phyloP scores from a whole-genome alignment of 805 yeast species.

The Saccharomyces kudriavzevii region DNA sequence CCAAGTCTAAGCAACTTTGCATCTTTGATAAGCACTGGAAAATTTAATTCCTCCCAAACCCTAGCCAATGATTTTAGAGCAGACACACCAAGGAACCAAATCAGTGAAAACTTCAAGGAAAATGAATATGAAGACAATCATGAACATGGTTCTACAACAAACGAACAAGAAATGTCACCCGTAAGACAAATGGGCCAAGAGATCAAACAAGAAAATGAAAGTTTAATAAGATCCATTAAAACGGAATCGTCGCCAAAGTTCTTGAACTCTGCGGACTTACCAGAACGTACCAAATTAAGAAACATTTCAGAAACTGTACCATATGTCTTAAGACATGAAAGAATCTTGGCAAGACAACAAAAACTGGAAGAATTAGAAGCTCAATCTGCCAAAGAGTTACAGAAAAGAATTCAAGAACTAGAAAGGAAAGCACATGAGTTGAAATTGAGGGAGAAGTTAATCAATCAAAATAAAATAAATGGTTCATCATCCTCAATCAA shows the following conservation, averaged over 20 bases:
- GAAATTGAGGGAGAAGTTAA: slow-evolving; percentile 53
- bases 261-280: slow-evolving; percentile 13
- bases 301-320: slow-evolving; percentile 80
- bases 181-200: slow-evolving; percentile 32
- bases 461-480: slow-evolving; percentile 26
- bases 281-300: slow-evolving; percentile 56
- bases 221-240: slow-evolving; percentile 31
- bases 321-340: slow-evolving; percentile 71
- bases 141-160: background rate
- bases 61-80: slow-evolving; percentile 4
- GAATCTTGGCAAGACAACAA: slow-evolving; percentile 64
- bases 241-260: slow-evolving; percentile 28
- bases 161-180: slow-evolving; percentile 28
- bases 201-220: slow-evolving; percentile 33
- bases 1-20: slow-evolving; percentile 33
- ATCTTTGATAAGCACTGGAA: slow-evolving; percentile 29
- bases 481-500: slow-evolving; percentile 16
- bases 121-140: background rate
- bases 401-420: slow-evolving; percentile 64
- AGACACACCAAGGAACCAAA: slow-evolving; percentile 16
- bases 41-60: slow-evolving; percentile 26
- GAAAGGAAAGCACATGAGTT: slow-evolving; percentile 68
- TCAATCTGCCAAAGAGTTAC: slow-evolving; percentile 65
- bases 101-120: slow-evolving; percentile 1
- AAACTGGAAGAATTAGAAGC: slow-evolving; percentile 73